Evolutionary conservation across 345 rosid genomes (phyloP).

Genomic region (Eucalyptus polybractea): DNA sequence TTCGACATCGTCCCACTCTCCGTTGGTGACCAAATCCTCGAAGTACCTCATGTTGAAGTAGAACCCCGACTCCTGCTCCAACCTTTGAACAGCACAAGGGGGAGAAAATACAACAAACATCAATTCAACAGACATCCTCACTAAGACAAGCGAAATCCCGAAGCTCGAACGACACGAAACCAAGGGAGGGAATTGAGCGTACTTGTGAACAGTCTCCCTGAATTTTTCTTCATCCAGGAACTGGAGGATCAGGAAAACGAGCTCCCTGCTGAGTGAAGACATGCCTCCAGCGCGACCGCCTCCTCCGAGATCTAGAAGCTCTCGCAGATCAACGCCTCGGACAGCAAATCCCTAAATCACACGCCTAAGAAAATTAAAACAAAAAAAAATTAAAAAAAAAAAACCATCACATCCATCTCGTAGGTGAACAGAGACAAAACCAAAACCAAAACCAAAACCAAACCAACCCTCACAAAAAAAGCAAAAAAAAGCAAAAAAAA

Average conservation of each 20-base stretch:
- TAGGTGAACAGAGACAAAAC: background rate
- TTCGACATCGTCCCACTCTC: conserved; percentile 91
- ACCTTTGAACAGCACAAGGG: conserved; percentile 16
- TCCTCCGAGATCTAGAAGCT: background rate
- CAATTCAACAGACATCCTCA: background rate
- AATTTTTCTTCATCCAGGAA: conserved; percentile 84
- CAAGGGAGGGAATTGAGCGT: background rate
- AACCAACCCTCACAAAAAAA: background rate
- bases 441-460: background rate
- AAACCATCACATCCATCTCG: background rate
- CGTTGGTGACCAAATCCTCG: conserved; percentile 83
- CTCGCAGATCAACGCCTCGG: background rate
- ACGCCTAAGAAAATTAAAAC: background rate
- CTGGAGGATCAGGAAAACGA: conserved; percentile 83
- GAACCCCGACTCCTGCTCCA: conserved; percentile 89
- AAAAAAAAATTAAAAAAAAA: background rate
- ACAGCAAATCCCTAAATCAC: background rate
- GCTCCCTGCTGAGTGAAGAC: conserved; percentile 79
- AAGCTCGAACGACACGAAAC: background rate
- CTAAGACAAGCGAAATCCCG: background rate
- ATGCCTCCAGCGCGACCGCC: conserved; percentile 10
- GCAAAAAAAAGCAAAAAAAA: background rate
- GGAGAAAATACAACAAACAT: background rate
- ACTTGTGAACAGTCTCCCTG: conserved; percentile 75
- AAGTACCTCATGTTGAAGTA: conserved; percentile 75